phyloP scores from a whole-genome alignment of 1,284 basidiomycete species.

The Cryptococcus sp. region DNA sequence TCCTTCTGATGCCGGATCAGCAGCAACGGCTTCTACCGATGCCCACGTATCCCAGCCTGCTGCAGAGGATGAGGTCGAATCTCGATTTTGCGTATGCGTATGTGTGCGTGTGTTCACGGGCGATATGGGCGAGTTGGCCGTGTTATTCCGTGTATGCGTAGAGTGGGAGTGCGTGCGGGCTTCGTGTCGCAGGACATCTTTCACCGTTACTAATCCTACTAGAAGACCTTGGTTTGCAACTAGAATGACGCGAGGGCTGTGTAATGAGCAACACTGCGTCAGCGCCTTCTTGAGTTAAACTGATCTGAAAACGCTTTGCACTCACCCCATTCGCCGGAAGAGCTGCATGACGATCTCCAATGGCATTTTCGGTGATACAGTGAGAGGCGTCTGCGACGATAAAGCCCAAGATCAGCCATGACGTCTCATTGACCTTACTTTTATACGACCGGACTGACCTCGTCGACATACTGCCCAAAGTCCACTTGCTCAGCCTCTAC shows the following conservation, averaged over 20 bases:
- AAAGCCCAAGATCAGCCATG: neutral
- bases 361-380: conserved; percentile 87
- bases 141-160: conserved; percentile 6
- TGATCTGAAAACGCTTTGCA: conserved; percentile 19
- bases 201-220: conserved; percentile 88
- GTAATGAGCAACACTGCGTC: neutral
- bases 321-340: conserved; percentile 93
- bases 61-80: conserved; percentile 5
- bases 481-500: conserved; percentile 59
- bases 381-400: conserved; percentile 73
- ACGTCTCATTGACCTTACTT: neutral
- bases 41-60: conserved; percentile 17
- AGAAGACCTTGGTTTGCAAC: conserved; percentile 83
- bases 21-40: conserved; percentile 6
- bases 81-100: conserved; percentile 1
- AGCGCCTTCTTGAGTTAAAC: neutral
- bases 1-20: neutral
- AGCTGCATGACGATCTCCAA: conserved; percentile 96
- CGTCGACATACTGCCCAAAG: conserved; percentile 89
- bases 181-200: conserved; percentile 88
- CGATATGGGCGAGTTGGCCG: conserved; percentile 7
- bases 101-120: conserved; percentile 6
- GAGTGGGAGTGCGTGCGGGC: conserved; percentile 48
- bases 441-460: conserved; percentile 58
- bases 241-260: conserved; percentile 87